These are phyloP conservation scores for Scutellaria barbata DNA, from an alignment of 257 asterid genomes.

Conservation along the genomic window DNA sequence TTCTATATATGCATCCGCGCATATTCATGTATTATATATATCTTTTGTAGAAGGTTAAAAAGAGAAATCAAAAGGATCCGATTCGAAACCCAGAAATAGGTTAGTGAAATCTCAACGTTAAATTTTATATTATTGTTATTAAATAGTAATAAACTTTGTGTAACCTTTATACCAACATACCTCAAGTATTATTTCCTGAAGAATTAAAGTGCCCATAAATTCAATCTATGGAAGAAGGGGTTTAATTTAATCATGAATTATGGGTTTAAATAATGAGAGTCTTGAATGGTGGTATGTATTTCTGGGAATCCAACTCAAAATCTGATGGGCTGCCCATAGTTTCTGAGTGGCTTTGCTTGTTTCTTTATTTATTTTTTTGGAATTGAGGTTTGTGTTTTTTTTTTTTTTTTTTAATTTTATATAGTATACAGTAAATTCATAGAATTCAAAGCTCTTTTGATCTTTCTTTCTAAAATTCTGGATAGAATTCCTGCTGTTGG, in stretches of 20 bases:
- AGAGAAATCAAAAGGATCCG: no score
- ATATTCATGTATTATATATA: no score
- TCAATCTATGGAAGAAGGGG: slow-evolving; percentile 1
- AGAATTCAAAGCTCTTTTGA: slow-evolving; percentile 6
- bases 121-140: no score
- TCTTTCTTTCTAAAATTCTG: slow-evolving; percentile 14
- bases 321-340: slow-evolving; percentile 40
- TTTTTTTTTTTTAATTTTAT: slow-evolving; percentile 19
- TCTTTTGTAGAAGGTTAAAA: no score
- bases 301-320: neutral
- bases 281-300: slow-evolving; percentile 5
- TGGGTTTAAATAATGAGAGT: neutral
- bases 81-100: no score
- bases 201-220: slow-evolving; percentile 25
- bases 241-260: slow-evolving; percentile 8
- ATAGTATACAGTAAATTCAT: slow-evolving; percentile 2
- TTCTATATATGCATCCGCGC: no score
- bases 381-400: slow-evolving; percentile 23
- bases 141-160: neutral
- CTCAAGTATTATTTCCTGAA: slow-evolving; percentile 13
- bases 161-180: slow-evolving; percentile 17
- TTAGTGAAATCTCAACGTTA: no score
- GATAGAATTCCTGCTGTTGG: slow-evolving; percentile 18
- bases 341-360: slow-evolving; percentile 16
- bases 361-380: slow-evolving; percentile 20